phyloP scores from a whole-genome alignment of 2,329 filamentous ascomycete species.

The Penicillium occitanis region DNA sequence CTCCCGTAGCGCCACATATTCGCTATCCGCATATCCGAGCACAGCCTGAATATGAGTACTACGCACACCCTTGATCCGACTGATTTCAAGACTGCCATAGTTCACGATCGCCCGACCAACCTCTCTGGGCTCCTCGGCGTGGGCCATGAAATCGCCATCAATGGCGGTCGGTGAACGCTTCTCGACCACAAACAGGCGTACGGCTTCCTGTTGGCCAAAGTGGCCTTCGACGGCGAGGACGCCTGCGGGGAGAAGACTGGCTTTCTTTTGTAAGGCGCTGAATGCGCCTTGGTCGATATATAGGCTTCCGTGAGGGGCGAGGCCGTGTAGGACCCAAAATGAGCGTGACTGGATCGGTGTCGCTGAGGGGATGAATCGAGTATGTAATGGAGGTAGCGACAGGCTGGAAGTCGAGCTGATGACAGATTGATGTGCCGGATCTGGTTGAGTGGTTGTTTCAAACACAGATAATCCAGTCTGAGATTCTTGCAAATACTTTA shows the following conservation, averaged over 20 bases:
- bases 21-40: slow-evolving; percentile 88
- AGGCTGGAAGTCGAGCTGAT: slow-evolving; percentile 43
- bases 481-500: slow-evolving; percentile 67
- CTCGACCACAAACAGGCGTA: slow-evolving; percentile 78
- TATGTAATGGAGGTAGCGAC: slow-evolving; percentile 69
- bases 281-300: slow-evolving; percentile 93
- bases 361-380: slow-evolving; percentile 81
- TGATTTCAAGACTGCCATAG: slow-evolving; percentile 83
- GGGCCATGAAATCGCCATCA: slow-evolving; percentile 41
- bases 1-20: slow-evolving; percentile 87
- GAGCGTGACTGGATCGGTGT: slow-evolving; percentile 88
- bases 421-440: slow-evolving; percentile 23
- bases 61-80: slow-evolving; percentile 76
- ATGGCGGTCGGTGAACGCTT: slow-evolving; percentile 47
- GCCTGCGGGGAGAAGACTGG: slow-evolving; percentile 85
- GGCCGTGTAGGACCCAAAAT: slow-evolving; percentile 95
- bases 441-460: slow-evolving; percentile 24
- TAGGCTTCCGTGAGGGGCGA: slow-evolving; percentile 83
- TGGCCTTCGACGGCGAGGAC: slow-evolving; percentile 83
- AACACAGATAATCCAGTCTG: not conserved
- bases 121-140: slow-evolving; percentile 57
- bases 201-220: slow-evolving; percentile 91
- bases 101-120: slow-evolving; percentile 89
- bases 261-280: slow-evolving; percentile 75
- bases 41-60: slow-evolving; percentile 77